Conservation (phyloP, 345 rosid species). For the Geranium rotundifolium region DNA sequence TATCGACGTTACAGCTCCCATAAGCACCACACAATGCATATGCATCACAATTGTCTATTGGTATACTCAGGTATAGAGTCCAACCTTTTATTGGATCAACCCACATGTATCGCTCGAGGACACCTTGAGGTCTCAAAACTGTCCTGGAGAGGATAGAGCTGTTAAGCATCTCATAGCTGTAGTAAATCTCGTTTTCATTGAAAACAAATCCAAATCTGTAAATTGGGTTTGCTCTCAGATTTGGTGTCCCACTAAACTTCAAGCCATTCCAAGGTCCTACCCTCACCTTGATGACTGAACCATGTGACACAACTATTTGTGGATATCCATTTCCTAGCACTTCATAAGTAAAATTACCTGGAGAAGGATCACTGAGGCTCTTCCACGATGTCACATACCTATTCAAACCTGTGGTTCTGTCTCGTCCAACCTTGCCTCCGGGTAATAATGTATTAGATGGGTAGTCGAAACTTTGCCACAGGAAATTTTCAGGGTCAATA, state of each 20-base stretch:
- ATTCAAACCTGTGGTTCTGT: slow-evolving; percentile 14
- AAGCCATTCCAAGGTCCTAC: slow-evolving; percentile 37
- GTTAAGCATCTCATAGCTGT: slow-evolving; percentile 10
- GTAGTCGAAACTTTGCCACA: slow-evolving; percentile 41
- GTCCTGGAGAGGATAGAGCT: slow-evolving; percentile 14
- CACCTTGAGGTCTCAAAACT: slow-evolving; percentile 11
- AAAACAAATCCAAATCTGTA: slow-evolving; percentile 14
- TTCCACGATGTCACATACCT: slow-evolving; percentile 25
- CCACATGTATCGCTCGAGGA: slow-evolving; percentile 17
- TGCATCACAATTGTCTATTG: slow-evolving; percentile 26
- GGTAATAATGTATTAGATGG: slow-evolving; percentile 31
- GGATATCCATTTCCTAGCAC: slow-evolving; percentile 21
- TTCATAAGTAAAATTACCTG: slow-evolving; percentile 18
- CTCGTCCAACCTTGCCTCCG: slow-evolving; percentile 31
- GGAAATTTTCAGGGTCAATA: background rate
- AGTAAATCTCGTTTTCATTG: slow-evolving; percentile 16
- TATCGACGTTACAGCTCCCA: slow-evolving; percentile 14
- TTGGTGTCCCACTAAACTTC: slow-evolving; percentile 24
- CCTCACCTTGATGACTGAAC: slow-evolving; percentile 9
- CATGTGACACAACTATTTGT: slow-evolving; percentile 14
- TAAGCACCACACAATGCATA: slow-evolving; percentile 21
- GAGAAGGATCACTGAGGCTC: slow-evolving; percentile 24
- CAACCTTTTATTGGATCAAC: slow-evolving; percentile 15
- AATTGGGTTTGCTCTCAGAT: slow-evolving; percentile 13
- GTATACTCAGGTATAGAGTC: slow-evolving; percentile 15